Percentiles rank a stretch among this genome's conserved stretches.
Conservation (phyloP, 1,284 basidiomycete genomes). For the Sphagnurus paluster region DNA sequence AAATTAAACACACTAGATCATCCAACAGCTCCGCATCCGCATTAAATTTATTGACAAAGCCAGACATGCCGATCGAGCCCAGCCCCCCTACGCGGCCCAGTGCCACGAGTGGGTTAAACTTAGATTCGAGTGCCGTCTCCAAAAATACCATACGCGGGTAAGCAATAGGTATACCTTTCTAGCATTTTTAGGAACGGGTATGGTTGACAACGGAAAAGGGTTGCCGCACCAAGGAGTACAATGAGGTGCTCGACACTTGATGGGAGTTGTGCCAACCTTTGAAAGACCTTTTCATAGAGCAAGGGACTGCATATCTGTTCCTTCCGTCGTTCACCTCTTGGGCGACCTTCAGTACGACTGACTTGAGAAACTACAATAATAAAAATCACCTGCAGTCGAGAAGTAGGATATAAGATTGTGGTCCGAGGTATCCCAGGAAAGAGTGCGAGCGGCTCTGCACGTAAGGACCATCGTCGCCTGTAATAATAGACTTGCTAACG, state of each 20-base stretch:
- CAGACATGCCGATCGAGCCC: constrained; percentile 70
- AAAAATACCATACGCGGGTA: constrained; percentile 94
- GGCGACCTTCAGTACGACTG: neutral
- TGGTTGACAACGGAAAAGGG: constrained; percentile 9
- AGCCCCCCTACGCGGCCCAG: constrained; percentile 64
- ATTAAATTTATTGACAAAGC: constrained; percentile 92
- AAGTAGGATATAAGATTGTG: constrained; percentile 70
- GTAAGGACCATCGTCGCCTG: constrained; percentile 77
- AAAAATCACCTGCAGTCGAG: constrained; percentile 77
- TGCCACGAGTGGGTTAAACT: constrained; percentile 79
- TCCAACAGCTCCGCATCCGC: constrained; percentile 89
- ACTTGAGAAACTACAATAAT: neutral
- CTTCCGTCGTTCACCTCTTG: constrained; percentile 83
- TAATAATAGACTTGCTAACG: constrained; percentile 68
- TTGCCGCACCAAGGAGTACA: constrained; percentile 65
- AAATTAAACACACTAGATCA: constrained; percentile 63
- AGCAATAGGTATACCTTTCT: constrained; percentile 71
- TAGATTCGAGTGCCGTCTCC: constrained; percentile 74
- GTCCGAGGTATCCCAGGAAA: constrained; percentile 73
- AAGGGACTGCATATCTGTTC: constrained; percentile 73
- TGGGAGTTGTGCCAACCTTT: constrained; percentile 59
- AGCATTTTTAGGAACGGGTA: neutral
- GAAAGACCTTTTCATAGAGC: constrained; percentile 77
- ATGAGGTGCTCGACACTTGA: constrained; percentile 76
- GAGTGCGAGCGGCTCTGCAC: constrained; percentile 83